Percentiles rank a stretch among this genome's conserved stretches.
Evolutionary conservation across 768 basidiomycete species (phyloP).

Genomic region (Trametes cinnabarina): DNA sequence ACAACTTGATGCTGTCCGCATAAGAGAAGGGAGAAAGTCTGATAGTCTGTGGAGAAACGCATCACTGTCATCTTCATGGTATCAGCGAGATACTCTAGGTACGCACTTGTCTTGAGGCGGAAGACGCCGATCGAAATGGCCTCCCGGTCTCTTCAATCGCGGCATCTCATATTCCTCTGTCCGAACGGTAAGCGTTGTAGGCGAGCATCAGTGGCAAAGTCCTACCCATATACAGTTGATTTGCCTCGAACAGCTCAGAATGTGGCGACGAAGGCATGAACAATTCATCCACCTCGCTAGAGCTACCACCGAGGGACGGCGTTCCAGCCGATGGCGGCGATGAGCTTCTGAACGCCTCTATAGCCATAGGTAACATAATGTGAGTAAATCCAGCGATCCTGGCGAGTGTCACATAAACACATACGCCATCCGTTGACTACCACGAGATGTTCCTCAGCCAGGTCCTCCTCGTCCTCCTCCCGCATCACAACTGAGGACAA

Average conservation of each 20-base stretch:
- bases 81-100: neutral
- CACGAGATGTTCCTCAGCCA: constrained; percentile 50
- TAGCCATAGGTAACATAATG: neutral
- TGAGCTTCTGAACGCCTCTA: constrained; percentile 21
- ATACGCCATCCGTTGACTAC: constrained; percentile 67
- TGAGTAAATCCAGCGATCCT: neutral
- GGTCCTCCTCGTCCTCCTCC: constrained; percentile 42
- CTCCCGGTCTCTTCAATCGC: constrained; percentile 48
- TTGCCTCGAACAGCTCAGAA: neutral
- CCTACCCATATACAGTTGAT: constrained; percentile 35
- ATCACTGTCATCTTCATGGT: too few species aligned
- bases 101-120: constrained; percentile 12
- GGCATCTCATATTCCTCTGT: constrained; percentile 56
- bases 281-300: constrained; percentile 53
- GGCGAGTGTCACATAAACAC: constrained; percentile 19
- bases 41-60: constrained; percentile 30
- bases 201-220: constrained; percentile 32
- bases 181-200: neutral
- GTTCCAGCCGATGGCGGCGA: constrained; percentile 25
- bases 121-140: constrained; percentile 15
- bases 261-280: constrained; percentile 47
- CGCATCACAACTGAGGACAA: constrained; percentile 30
- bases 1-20: constrained; percentile 9
- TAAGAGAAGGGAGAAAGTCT: constrained; percentile 38
- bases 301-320: constrained; percentile 38